phyloP scores from a whole-genome alignment of 768 basidiomycete genomes.

The Kwoniella sp. region DNA sequence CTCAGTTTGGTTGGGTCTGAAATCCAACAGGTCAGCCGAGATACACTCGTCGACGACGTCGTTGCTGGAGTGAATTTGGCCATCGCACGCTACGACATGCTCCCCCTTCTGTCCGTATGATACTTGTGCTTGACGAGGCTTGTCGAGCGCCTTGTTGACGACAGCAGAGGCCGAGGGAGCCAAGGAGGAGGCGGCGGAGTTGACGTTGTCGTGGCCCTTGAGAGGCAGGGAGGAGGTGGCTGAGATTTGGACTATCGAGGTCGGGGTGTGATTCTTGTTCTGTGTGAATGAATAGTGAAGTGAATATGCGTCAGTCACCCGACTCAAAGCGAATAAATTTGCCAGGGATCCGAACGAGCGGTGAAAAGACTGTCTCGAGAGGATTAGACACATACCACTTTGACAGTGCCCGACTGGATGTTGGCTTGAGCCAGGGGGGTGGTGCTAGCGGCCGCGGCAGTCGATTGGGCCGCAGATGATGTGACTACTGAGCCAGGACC shows the following conservation, averaged over 20 bases:
- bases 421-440: conserved; percentile 5
- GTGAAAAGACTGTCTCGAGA: no score
- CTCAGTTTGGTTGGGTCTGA: conserved; percentile 17
- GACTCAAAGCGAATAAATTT: no score
- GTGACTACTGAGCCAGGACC: neutral
- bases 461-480: neutral
- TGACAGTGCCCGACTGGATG: conserved; percentile 3
- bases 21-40: conserved; percentile 12
- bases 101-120: conserved; percentile 18
- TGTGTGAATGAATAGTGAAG: neutral
- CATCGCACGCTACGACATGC: conserved; percentile 21
- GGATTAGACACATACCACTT: conserved; percentile 6
- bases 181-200: neutral
- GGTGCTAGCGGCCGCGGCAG: neutral
- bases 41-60: conserved; percentile 24
- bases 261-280: conserved; percentile 9
- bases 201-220: conserved; percentile 1
- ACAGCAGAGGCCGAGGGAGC: conserved; percentile 1
- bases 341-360: no score
- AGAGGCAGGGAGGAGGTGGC: conserved; percentile 1
- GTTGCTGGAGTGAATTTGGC: neutral
- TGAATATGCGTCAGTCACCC: neutral
- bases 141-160: conserved; percentile 6
- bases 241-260: conserved; percentile 4
- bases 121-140: conserved; percentile 15